Conservation (phyloP, 164 flowering plant species). For the Paratinospora sagittata region DNA sequence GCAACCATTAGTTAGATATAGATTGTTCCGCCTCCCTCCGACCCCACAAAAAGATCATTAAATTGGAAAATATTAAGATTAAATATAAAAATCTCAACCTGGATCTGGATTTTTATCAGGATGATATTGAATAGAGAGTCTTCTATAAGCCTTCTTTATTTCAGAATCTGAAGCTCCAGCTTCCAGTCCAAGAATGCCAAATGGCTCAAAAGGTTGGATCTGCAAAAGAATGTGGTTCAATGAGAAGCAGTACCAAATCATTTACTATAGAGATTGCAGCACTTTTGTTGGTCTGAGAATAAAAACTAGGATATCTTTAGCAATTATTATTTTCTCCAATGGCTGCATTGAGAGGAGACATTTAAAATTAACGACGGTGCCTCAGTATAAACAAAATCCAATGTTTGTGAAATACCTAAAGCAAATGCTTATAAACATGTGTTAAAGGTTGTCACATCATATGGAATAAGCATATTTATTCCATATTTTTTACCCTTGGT, state of each 20-base stretch:
- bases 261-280: background rate
- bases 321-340: too few relatives aligned
- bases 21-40: background rate
- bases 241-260: background rate
- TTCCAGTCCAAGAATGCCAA: slow-evolving; percentile 74
- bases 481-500: too few relatives aligned
- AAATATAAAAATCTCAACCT: slow-evolving; percentile 44
- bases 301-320: background rate
- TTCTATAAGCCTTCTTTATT: slow-evolving; percentile 92
- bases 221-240: slow-evolving; percentile 17
- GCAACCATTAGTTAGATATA: slow-evolving; percentile 11
- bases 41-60: background rate
- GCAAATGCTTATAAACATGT: background rate
- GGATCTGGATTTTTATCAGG: slow-evolving; percentile 99
- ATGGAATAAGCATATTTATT: too few relatives aligned
- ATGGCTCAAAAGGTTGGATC: slow-evolving; percentile 91
- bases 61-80: background rate
- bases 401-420: background rate
- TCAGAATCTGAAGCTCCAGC: slow-evolving; percentile 83
- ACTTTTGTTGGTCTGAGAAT: background rate
- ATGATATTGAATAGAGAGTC: slow-evolving; percentile 89
- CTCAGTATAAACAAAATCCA: background rate
- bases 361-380: too few relatives aligned
- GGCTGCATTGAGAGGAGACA: background rate
- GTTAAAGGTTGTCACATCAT: too few relatives aligned